phyloP scores from a whole-genome alignment of 768 basidiomycete species.

The Asterophora parasitica region DNA sequence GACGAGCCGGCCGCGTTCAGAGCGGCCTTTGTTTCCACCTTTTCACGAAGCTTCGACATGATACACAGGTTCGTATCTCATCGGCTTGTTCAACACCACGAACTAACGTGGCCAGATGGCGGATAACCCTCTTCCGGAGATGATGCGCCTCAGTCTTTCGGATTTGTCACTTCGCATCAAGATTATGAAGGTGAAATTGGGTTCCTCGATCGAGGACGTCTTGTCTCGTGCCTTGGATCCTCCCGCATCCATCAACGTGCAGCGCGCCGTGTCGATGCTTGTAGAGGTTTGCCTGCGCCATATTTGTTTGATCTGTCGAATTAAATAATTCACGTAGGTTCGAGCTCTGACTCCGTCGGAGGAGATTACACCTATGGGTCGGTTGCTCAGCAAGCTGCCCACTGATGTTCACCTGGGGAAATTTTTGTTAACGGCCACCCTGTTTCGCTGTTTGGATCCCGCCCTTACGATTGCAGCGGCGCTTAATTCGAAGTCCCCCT shows the following conservation, averaged over 20 bases:
- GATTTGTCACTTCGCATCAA: slow-evolving; percentile 90
- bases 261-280: slow-evolving; percentile 84
- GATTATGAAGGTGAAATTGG: slow-evolving; percentile 87
- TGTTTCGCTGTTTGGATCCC: slow-evolving; percentile 90
- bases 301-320: not conserved
- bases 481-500: slow-evolving; percentile 90
- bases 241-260: slow-evolving; percentile 79
- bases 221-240: slow-evolving; percentile 87
- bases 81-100: not conserved
- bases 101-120: slow-evolving; percentile 52
- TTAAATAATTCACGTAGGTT: slow-evolving; percentile 41
- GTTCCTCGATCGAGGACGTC: slow-evolving; percentile 84
- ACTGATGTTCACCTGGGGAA: slow-evolving; percentile 96
- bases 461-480: slow-evolving; percentile 95
- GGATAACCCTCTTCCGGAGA: slow-evolving; percentile 90
- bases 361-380: slow-evolving; percentile 93
- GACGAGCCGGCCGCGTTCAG: slow-evolving; percentile 89
- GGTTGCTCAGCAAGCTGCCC: slow-evolving; percentile 84
- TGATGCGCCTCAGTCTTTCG: slow-evolving; percentile 88
- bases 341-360: slow-evolving; percentile 80
- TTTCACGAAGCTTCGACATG: slow-evolving; percentile 85
- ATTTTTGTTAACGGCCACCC: slow-evolving; percentile 77
- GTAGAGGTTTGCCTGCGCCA: slow-evolving; percentile 58
- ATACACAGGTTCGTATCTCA: slow-evolving; percentile 54
- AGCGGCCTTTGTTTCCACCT: slow-evolving; percentile 91